A percentile compares a stretch with the other conserved stretches of the same genome.
Evolutionary conservation across 1,139 yeast species (phyloP).

Genomic region (Meyerozyma smithsonii): DNA sequence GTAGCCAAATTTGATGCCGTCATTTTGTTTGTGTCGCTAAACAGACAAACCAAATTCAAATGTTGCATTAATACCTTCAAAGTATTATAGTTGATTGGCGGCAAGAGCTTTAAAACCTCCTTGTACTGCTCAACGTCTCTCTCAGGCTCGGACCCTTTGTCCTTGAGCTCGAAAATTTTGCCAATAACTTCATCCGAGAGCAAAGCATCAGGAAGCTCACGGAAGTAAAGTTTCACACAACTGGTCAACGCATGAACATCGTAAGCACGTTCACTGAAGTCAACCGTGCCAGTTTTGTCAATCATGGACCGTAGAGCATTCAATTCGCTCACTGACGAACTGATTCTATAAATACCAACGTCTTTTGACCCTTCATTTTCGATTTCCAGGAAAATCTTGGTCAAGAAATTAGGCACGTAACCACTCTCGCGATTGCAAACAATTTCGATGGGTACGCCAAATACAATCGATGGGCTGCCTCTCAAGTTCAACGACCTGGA

Average conservation of each 20-base stretch:
- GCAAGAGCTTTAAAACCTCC: constrained; percentile 47
- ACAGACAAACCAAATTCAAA: constrained; percentile 55
- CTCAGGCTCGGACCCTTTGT: constrained; percentile 18
- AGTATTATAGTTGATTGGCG: constrained; percentile 62
- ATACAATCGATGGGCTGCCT: constrained; percentile 41
- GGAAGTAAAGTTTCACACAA: constrained; percentile 74
- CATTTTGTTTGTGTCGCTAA: constrained; percentile 68
- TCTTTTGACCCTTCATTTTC: constrained; percentile 84
- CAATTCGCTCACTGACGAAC: constrained; percentile 82
- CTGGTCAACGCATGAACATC: constrained; percentile 91
- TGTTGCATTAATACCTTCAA: constrained; percentile 66
- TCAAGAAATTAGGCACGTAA: constrained; percentile 61
- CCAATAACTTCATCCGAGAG: constrained; percentile 53
- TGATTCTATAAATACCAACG: constrained; percentile 87
- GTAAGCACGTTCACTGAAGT: constrained; percentile 62
- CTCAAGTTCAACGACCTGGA: constrained; percentile 38
- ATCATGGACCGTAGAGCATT: constrained; percentile 65
- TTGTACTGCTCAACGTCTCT: constrained; percentile 35
- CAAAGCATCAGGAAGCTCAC: constrained; percentile 88
- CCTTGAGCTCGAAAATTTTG: constrained; percentile 42
- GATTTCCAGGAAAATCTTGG: constrained; percentile 62
- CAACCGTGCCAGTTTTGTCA: constrained; percentile 60
- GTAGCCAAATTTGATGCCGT: constrained; percentile 77
- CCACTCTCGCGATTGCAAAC: constrained; percentile 70
- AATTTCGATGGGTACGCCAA: constrained; percentile 83